Percentiles rank a stretch among this genome's conserved stretches.
These are phyloP conservation scores for Danielozyma ontarioensis DNA, from an alignment of 805 yeast genomes.

Conservation along the genomic window DNA sequence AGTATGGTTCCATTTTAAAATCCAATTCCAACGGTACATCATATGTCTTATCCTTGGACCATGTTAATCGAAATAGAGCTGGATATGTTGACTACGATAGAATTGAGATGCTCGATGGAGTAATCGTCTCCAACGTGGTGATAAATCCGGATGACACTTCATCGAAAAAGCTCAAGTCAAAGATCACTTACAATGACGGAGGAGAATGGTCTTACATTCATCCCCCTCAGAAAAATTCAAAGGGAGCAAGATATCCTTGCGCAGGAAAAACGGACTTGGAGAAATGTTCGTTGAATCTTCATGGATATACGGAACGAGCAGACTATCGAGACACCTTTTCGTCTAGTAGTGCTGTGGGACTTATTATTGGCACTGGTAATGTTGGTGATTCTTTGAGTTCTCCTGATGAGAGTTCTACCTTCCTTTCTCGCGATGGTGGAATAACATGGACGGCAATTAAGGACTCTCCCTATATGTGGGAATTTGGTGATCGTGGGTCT, in stretches of 20 bases:
- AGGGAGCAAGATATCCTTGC: constrained; percentile 56
- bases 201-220: constrained; percentile 71
- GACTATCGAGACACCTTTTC: constrained; percentile 84
- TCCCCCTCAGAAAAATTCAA: constrained; percentile 66
- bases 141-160: constrained; percentile 42
- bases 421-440: constrained; percentile 87
- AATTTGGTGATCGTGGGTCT: constrained; percentile 93
- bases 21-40: constrained; percentile 91
- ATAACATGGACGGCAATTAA: constrained; percentile 76
- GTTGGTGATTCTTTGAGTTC: constrained; percentile 63
- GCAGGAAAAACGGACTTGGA: constrained; percentile 40
- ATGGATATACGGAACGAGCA: constrained; percentile 82
- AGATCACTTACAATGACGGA: constrained; percentile 86
- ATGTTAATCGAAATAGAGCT: constrained; percentile 65
- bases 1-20: constrained; percentile 76
- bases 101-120: constrained; percentile 79
- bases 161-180: constrained; percentile 58
- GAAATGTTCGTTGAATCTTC: constrained; percentile 77
- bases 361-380: constrained; percentile 89
- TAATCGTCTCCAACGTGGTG: constrained; percentile 69
- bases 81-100: constrained; percentile 91
- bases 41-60: constrained; percentile 60
- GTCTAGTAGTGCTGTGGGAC: constrained; percentile 84
- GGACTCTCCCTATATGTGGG: constrained; percentile 84
- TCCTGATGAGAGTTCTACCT: constrained; percentile 58